These are phyloP conservation scores for Phytophthora multivora DNA, from an alignment of 352 stramenopile species.

Conservation along the genomic window DNA sequence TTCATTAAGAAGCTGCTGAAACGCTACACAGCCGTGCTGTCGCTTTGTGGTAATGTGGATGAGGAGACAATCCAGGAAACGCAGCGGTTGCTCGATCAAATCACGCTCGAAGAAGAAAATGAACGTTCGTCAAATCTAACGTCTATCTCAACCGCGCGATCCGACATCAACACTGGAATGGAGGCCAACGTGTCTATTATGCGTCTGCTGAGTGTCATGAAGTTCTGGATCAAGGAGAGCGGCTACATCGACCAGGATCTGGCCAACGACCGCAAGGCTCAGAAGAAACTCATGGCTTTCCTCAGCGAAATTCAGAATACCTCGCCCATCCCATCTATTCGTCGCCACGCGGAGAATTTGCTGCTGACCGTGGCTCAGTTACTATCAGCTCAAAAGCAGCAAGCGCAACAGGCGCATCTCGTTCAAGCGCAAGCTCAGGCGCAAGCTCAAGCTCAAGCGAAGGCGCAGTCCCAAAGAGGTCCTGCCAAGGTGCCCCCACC, in stretches of 20 bases:
- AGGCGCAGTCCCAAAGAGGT: constrained; percentile 23
- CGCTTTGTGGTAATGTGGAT: constrained; percentile 55
- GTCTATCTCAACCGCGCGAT: constrained; percentile 70
- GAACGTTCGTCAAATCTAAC: constrained; percentile 59
- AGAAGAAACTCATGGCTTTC: constrained; percentile 78
- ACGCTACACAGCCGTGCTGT: constrained; percentile 78
- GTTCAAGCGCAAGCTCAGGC: constrained; percentile 13
- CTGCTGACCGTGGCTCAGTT: constrained; percentile 66
- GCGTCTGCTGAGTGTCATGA: constrained; percentile 84
- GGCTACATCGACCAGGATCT: constrained; percentile 85
- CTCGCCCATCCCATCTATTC: constrained; percentile 76
- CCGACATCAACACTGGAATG: constrained; percentile 81
- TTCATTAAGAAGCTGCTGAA: constrained; percentile 91
- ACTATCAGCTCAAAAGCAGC: constrained; percentile 57
- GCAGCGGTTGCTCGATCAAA: constrained; percentile 68
- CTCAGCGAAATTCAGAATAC: constrained; percentile 80
- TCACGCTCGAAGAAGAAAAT: constrained; percentile 65
- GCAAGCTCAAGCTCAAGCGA: constrained; percentile 24
- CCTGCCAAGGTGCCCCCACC: constrained; percentile 20
- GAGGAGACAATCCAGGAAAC: constrained; percentile 61
- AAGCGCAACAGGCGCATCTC: constrained; percentile 25
- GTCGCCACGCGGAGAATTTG: constrained; percentile 74
- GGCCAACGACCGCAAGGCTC: constrained; percentile 58
- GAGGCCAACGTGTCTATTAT: constrained; percentile 89
- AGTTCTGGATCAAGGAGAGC: constrained; percentile 91